Conservation (phyloP, 345 rosid genomes). For the Geranium rotundifolium region DNA sequence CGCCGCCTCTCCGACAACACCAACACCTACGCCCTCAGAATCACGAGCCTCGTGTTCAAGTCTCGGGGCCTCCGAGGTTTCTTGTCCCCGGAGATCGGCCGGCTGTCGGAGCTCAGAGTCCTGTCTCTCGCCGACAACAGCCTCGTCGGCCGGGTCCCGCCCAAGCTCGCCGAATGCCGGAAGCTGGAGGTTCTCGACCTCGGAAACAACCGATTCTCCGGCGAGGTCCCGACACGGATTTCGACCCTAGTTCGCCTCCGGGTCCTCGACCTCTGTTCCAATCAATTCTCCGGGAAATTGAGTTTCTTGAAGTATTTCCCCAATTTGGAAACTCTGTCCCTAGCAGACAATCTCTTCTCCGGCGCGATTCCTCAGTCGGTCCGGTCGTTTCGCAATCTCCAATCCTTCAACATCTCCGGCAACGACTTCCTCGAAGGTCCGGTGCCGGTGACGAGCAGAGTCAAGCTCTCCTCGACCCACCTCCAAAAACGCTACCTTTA, state of each 20-base stretch:
- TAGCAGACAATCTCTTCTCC: conserved; percentile 63
- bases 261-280: conserved; percentile 57
- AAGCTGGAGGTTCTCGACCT: conserved; percentile 71
- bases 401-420: conserved; percentile 58
- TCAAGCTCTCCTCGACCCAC: conserved; percentile 20
- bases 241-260: conserved; percentile 52
- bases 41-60: conserved; percentile 57
- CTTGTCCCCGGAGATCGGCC: conserved; percentile 60
- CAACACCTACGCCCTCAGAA: conserved; percentile 39
- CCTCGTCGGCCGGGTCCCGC: conserved; percentile 42
- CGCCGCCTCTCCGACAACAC: conserved; percentile 30
- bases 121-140: conserved; percentile 55
- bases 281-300: conserved; percentile 53
- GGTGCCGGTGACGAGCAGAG: conserved; percentile 35
- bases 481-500: conserved; percentile 51
- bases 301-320: conserved; percentile 65
- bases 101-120: conserved; percentile 63
- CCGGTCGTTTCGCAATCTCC: conserved; percentile 67
- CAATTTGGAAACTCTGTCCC: conserved; percentile 60
- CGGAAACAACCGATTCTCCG: conserved; percentile 50
- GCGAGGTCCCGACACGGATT: conserved; percentile 46
- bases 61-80: conserved; percentile 42
- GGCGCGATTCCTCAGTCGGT: conserved; percentile 56
- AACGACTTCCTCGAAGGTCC: conserved; percentile 56
- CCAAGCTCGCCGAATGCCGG: conserved; percentile 44